These are phyloP conservation scores for Globisporangium perplexum DNA, from an alignment of 352 stramenopile species.

Conservation along the genomic window DNA sequence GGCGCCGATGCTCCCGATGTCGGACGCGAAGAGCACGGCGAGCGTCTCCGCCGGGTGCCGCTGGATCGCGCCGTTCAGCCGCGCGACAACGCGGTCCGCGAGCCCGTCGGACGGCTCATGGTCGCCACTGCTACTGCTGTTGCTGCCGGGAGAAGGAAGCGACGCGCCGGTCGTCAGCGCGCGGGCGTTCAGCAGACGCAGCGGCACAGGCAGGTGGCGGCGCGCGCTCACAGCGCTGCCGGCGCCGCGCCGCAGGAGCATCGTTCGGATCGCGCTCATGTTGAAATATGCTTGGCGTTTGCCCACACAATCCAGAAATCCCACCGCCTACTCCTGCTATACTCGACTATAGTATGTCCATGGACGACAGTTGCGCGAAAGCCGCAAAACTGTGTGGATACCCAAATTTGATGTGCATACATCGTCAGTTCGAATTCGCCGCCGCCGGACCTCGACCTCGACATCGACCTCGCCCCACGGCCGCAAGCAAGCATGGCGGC, in stretches of 20 bases:
- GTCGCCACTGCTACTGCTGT: neutral
- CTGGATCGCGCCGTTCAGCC: slow-evolving; percentile 76
- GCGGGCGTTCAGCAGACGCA: neutral
- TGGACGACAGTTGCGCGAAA: no score
- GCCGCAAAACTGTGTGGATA: no score
- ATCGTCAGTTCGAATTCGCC: neutral
- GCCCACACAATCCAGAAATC: no score
- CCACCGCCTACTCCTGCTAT: no score
- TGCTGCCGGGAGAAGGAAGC: neutral
- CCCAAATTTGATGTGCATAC: no score
- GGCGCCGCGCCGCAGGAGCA: neutral
- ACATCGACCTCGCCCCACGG: neutral
- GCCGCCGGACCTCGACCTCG: no score
- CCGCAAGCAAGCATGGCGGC: slow-evolving; percentile 1
- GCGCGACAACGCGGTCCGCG: slow-evolving; percentile 60
- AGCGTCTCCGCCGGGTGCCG: slow-evolving; percentile 70
- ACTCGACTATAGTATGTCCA: no score
- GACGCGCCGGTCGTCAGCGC: neutral
- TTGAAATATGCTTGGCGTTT: no score
- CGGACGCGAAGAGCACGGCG: slow-evolving; percentile 68
- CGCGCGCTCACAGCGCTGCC: no score
- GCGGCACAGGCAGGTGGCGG: no score
- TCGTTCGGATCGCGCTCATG: neutral
- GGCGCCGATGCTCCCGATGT: slow-evolving; percentile 74
- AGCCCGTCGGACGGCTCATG: slow-evolving; percentile 16